These are phyloP conservation scores for Sclerospora graminicola DNA, from an alignment of 352 stramenopile species.

Conservation along the genomic window DNA sequence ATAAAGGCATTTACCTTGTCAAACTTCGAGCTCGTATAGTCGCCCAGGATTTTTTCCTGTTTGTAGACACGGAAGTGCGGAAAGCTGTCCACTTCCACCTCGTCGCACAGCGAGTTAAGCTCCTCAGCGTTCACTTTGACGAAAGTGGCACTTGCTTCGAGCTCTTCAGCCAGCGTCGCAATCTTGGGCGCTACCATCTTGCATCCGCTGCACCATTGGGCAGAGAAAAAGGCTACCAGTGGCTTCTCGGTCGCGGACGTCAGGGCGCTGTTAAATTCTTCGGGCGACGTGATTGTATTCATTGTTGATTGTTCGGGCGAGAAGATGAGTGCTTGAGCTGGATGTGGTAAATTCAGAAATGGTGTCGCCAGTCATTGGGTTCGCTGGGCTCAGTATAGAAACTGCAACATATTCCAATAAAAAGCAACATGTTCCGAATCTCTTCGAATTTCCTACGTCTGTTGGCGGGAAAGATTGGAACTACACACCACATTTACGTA, in stretches of 20 bases:
- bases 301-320: constrained; percentile 10
- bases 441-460: constrained; percentile 16
- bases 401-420: constrained; percentile 2
- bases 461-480: constrained; percentile 16
- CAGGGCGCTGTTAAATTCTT: constrained; percentile 33
- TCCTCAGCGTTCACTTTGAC: constrained; percentile 44
- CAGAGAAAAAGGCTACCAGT: constrained; percentile 42
- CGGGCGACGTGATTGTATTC: constrained; percentile 22
- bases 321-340: constrained; percentile 2
- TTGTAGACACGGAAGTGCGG: constrained; percentile 74
- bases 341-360: constrained; percentile 24
- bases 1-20: constrained; percentile 50
- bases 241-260: constrained; percentile 20
- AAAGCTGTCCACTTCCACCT: constrained; percentile 67
- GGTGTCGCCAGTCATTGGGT: not conserved
- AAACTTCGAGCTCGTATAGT: constrained; percentile 60
- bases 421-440: constrained; percentile 4
- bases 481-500: constrained; percentile 6
- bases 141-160: constrained; percentile 21
- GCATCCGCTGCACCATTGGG: constrained; percentile 59
- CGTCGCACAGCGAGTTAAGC: constrained; percentile 52
- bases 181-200: constrained; percentile 49
- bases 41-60: constrained; percentile 35
- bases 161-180: constrained; percentile 36
- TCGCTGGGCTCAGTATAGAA: constrained; percentile 10